Evolutionary conservation across 225 moss, liverwort and hornwort genomes (phyloP), one percentile per base, ranked within the genome.

Genomic region (Physcomitrium patens): DNA sequence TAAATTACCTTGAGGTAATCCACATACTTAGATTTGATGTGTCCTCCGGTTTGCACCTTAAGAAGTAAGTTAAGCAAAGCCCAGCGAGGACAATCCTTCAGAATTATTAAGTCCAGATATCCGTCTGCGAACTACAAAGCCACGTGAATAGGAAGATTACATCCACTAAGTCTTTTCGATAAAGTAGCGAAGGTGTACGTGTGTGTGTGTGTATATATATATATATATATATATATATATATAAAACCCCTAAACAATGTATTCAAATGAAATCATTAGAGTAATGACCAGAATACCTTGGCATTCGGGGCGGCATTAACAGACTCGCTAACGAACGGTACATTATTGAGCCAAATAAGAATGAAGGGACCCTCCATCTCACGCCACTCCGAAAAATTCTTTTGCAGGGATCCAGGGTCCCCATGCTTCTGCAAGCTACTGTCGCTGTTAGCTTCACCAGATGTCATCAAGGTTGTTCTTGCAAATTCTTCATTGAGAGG

Each of bases 11-110:
- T 97, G 20, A 97, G 58, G 68, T 94, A 97, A 65, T 94, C 79
- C 41, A 97, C 92, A 75, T 94, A 94, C 77, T 93, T 91, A 0
- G 97, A 97, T 67, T 97, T 92, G 81, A 94, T 78, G 85, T 97
- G 94, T 26, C 27, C 78, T 43, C 94, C 94, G 57, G 75, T 88
- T 79, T 93, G 90, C 60, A 97, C 76, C 52, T 85, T 76, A 5
- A 97, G 50, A 27, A 97, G 87, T 28, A 94, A 61, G 61, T 84
- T 75, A 23, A 94, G 65, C 8, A 97, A 87, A 43, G 76, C 74
- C 92, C 81, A 93, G 68, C 87, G 87, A 49, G 97, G 91, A 67
- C 91, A 92, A 54, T 97, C 86, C 60, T 90, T 92, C 81, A 94
- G 74, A 42, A 94, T 76, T 47, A 94, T 77, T 79, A 97, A 77